A percentile compares a stretch with the other conserved stretches of the same genome.
phyloP scores from a whole-genome alignment of 768 basidiomycete species.

The Dioszegia hungarica region DNA sequence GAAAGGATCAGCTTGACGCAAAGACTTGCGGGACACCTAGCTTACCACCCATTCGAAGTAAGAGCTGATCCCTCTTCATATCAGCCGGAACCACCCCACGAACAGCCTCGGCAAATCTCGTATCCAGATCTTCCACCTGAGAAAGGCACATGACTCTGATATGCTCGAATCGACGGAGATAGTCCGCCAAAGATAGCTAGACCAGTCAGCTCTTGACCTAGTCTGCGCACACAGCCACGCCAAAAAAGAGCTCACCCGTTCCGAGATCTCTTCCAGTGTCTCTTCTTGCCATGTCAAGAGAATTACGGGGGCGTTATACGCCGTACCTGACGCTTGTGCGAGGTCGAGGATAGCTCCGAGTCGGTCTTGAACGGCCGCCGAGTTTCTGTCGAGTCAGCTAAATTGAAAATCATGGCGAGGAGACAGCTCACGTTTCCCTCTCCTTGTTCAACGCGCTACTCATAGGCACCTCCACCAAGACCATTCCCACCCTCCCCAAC shows the following conservation, averaged over 20 bases:
- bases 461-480: constrained; percentile 7
- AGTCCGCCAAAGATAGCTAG: constrained; percentile 13
- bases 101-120: constrained; percentile 9
- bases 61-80: constrained; percentile 13
- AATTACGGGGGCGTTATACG: constrained; percentile 23
- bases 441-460: background rate
- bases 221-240: too few relatives aligned
- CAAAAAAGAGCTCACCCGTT: constrained; percentile 34
- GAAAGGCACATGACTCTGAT: constrained; percentile 18
- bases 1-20: background rate
- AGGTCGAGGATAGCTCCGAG: constrained; percentile 10
- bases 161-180: constrained; percentile 13
- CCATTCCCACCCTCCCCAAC: constrained; percentile 27
- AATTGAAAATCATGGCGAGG: background rate
- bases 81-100: background rate
- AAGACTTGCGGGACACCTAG: background rate
- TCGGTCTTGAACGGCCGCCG: constrained; percentile 28
- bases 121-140: constrained; percentile 29
- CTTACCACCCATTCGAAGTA: background rate
- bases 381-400: constrained; percentile 16
- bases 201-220: background rate
- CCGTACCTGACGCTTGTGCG: background rate
- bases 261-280: constrained; percentile 18
- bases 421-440: background rate
- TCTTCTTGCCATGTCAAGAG: constrained; percentile 36